Evolutionary conservation across 805 yeast genomes (phyloP).

Genomic region (Hermanozyma aechmeae): DNA sequence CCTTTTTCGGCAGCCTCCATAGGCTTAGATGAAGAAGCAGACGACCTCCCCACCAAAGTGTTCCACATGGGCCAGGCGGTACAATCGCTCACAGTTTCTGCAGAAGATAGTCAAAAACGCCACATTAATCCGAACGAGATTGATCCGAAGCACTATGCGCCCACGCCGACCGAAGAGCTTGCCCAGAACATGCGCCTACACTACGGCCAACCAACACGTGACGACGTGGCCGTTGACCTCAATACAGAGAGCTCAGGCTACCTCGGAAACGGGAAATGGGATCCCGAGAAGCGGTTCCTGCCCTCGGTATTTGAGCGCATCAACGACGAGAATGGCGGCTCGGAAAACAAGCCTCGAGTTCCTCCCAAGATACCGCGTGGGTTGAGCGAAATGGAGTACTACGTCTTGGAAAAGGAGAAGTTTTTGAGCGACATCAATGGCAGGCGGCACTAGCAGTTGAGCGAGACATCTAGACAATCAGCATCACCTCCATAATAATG

Average conservation of each 20-base stretch:
- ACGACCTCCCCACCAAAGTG: conserved; percentile 23
- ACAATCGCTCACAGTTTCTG: conserved; percentile 15
- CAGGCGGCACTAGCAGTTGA: conserved; percentile 15
- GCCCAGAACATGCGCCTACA: conserved; percentile 14
- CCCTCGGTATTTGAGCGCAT: conserved; percentile 28
- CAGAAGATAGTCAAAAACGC: conserved; percentile 7
- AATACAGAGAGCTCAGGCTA: conserved; percentile 29
- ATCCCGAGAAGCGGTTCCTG: conserved; percentile 14
- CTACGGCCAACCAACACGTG: conserved; percentile 9
- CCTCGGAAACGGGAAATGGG: conserved; percentile 30
- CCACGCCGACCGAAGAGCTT: conserved; percentile 38
- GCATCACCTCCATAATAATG: too few relatives aligned
- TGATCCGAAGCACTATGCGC: conserved; percentile 33
- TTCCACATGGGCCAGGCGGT: conserved; percentile 26
- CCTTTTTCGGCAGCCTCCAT: conserved; percentile 37
- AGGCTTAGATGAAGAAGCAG: conserved; percentile 21
- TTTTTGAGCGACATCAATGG: conserved; percentile 31
- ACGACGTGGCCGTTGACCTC: conserved; percentile 17
- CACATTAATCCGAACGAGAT: conserved; percentile 11
- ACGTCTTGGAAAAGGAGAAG: conserved; percentile 29
- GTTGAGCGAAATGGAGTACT: conserved; percentile 31
- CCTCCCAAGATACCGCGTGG: conserved; percentile 39
- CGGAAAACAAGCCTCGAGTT: conserved; percentile 26
- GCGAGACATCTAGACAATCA: too few relatives aligned
- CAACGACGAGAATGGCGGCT: conserved; percentile 11